Evolutionary conservation across 495 filamentous ascomycete species (phyloP), one percentile per base, ranked within the genome.

Genomic region (Penicillium desertorum): DNA sequence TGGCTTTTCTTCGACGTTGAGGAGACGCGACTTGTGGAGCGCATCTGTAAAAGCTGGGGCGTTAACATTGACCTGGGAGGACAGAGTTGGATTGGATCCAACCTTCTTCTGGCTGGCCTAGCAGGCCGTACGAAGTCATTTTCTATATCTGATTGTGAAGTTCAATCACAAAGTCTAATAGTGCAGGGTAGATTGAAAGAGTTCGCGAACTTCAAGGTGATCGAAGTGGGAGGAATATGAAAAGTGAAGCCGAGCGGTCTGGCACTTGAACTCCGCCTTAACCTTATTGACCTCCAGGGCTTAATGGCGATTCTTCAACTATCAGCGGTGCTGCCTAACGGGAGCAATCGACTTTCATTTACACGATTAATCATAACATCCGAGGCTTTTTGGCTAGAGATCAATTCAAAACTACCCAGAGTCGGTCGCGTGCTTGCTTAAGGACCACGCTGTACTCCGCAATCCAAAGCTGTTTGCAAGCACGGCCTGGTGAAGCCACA

Each of bases 1-100:
- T 3, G 91, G 91, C 51, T 91, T 91, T 66, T 95, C 88, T 80
- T 98, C 94, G 61, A 97, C 88, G 62, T 86, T 87, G 34, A 98
- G 83, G 22, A 96, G 90, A 23, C 94, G 94, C 36, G 84, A 81
- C 68, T 92, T 95, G 80, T 97, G 92, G 27, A 97, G 86, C 43
- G 89, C 84, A 71, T 95, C 92, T 86, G 63, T 34, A 53, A 51
- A 23, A 52, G 51, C 55, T 57, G 39, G 49, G 41, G 23, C 48
- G 57, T 62, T 59, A 71, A 61, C 51, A 42, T 56, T 49, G 56
- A 61, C 54, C 36, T 61, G 23, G 44, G 25, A 44, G 60, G 30
- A 22, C 39, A 49, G 48, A 22, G 22, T 4, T 50, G 36, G 34
- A 57, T 45, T 37, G 34, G 49, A 62, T 39, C 64, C 39, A 61